Evolutionary conservation across 1,139 yeast species (phyloP).

Genomic region (Saccharomyces hybrid): DNA sequence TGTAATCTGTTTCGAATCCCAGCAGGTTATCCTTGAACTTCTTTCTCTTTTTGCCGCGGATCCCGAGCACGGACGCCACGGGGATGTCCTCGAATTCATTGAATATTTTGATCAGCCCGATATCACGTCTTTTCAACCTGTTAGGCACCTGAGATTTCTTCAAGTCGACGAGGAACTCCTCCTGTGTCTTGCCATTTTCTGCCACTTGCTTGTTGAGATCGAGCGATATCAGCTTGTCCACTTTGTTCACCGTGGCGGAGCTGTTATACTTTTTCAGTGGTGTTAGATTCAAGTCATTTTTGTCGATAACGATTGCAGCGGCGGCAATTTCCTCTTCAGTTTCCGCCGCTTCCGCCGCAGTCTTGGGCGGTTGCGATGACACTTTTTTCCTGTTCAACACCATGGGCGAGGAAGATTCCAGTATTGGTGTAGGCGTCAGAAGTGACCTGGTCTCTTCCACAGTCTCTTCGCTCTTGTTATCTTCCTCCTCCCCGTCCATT

Average conservation of each 20-base stretch:
- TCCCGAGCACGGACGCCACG: constrained; percentile 31
- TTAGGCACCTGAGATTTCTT: constrained; percentile 17
- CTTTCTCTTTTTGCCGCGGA: constrained; percentile 32
- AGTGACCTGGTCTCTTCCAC: neutral
- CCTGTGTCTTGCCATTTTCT: constrained; percentile 13
- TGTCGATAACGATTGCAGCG: neutral
- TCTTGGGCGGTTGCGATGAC: neutral
- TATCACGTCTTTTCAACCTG: constrained; percentile 22
- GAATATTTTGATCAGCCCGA: constrained; percentile 28
- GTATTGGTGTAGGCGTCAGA: neutral
- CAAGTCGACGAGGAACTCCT: constrained; percentile 17
- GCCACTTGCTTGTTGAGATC: constrained; percentile 12
- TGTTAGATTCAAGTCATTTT: neutral
- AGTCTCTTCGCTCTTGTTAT: neutral
- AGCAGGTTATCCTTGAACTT: constrained; percentile 27
- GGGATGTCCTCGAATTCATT: constrained; percentile 31
- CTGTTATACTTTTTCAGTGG: neutral
- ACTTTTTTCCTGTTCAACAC: neutral
- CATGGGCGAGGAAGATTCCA: neutral
- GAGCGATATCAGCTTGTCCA: constrained; percentile 12
- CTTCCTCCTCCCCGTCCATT: neutral
- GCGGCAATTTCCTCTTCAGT: neutral
- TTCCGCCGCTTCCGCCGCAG: neutral
- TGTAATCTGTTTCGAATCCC: constrained; percentile 31
- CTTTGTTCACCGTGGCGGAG: constrained; percentile 4